Evolutionary conservation across 164 flowering plant species (phyloP).

Genomic region (Akebia trifoliata): DNA sequence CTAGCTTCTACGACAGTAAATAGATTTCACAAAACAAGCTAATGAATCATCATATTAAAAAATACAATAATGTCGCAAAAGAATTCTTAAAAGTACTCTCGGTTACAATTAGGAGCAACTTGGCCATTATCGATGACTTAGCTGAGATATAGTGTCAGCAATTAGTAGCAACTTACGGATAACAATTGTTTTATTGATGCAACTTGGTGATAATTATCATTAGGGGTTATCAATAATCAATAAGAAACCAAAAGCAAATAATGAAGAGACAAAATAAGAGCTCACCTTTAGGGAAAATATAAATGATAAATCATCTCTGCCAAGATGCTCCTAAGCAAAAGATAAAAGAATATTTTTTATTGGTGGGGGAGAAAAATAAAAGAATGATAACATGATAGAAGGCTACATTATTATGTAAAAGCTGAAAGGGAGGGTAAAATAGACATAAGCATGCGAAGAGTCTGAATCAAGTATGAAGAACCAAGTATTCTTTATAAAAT

Average conservation of each 20-base stretch:
- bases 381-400: background rate
- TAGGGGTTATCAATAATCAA: background rate
- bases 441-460: background rate
- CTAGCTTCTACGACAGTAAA: too few species aligned
- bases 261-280: background rate
- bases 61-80: too few species aligned
- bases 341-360: background rate
- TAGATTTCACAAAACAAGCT: too few species aligned
- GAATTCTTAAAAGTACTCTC: too few species aligned
- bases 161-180: too few species aligned
- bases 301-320: constrained; percentile 81
- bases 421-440: background rate
- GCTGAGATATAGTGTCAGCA: too few species aligned
- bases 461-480: background rate
- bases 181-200: too few species aligned
- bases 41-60: too few species aligned
- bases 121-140: too few species aligned
- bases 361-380: background rate
- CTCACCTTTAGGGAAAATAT: constrained; percentile 79
- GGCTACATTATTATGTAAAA: background rate
- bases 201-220: background rate
- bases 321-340: constrained; percentile 69
- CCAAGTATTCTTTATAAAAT: background rate
- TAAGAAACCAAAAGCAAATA: background rate
- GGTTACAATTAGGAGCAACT: too few species aligned